These are phyloP conservation scores for Mixia osmundae DNA, from an alignment of 1,284 basidiomycete species.

Conservation along the genomic window DNA sequence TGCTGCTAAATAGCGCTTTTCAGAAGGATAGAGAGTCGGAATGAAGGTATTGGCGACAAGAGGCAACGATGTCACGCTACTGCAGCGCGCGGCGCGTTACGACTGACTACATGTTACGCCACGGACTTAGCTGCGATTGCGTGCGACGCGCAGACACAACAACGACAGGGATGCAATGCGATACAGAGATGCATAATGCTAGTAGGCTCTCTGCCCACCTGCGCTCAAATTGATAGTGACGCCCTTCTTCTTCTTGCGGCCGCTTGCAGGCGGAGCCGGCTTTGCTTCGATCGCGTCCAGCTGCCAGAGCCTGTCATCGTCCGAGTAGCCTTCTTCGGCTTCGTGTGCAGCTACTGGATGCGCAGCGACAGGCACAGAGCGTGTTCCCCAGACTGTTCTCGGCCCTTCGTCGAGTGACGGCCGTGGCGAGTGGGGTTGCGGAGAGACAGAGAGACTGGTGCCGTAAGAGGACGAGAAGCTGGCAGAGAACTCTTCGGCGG, in stretches of 20 bases:
- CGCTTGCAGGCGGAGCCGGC: neutral
- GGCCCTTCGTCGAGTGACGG: neutral
- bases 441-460: neutral
- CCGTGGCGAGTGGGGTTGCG: neutral
- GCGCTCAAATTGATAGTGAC: neutral
- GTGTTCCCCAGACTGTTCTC: neutral
- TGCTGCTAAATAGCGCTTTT: no score
- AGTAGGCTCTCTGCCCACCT: neutral
- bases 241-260: neutral
- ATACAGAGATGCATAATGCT: no score
- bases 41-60: neutral
- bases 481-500: neutral
- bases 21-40: neutral
- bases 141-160: conserved; percentile 18
- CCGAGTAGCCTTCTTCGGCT: neutral
- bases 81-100: neutral
- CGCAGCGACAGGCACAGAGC: neutral
- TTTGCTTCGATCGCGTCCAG: neutral
- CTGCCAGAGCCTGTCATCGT: neutral
- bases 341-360: neutral
- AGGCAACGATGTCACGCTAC: neutral
- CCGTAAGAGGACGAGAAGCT: conserved; percentile 1
- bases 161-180: no score
- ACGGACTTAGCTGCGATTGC: conserved; percentile 53
- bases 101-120: conserved; percentile 42